Conservation (phyloP, 495 filamentous ascomycete genomes). For the Penicilliopsis zonata region DNA sequence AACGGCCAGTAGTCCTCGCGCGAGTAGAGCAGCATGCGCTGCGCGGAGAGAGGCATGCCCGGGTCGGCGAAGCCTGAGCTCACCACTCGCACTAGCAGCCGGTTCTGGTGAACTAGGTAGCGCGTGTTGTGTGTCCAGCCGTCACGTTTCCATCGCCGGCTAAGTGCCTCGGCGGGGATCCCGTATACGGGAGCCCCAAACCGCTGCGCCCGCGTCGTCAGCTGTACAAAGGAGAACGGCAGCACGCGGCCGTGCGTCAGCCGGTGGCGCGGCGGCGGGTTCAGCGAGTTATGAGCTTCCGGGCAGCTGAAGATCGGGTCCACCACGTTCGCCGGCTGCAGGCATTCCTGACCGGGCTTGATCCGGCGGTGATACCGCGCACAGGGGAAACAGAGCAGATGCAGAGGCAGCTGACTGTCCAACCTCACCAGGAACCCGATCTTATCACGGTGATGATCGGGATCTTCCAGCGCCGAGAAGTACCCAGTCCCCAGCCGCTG, state of each 20-base stretch:
- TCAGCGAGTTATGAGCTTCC: slow-evolving; percentile 24
- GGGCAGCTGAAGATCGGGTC: slow-evolving; percentile 44
- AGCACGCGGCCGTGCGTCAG: slow-evolving; percentile 40
- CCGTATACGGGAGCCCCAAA: slow-evolving; percentile 29
- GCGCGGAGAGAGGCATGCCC: slow-evolving; percentile 26
- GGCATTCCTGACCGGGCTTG: slow-evolving; percentile 33
- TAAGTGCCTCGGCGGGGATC: slow-evolving; percentile 25
- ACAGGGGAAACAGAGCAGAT: slow-evolving; percentile 48
- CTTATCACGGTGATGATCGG: slow-evolving; percentile 25
- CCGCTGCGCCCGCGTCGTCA: slow-evolving; percentile 28
- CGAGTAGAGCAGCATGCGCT: slow-evolving; percentile 41
- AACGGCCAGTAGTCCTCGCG: slow-evolving; percentile 48
- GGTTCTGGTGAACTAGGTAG: slow-evolving; percentile 37
- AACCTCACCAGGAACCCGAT: slow-evolving; percentile 33
- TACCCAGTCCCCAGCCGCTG: slow-evolving; percentile 23
- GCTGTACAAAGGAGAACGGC: slow-evolving; percentile 42
- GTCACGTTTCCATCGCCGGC: slow-evolving; percentile 36
- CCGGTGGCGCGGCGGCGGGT: slow-evolving; percentile 32
- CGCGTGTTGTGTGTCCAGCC: slow-evolving; percentile 38
- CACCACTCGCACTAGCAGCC: slow-evolving; percentile 40
- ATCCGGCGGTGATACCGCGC: slow-evolving; percentile 36
- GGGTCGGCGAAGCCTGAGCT: slow-evolving; percentile 31
- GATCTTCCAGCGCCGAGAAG: slow-evolving; percentile 18
- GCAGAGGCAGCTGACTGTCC: slow-evolving; percentile 32
- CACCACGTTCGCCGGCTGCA: slow-evolving; percentile 32